These are phyloP conservation scores for Chlamydomonas sp. DNA, from an alignment of 139 green algal genomes.

Conservation along the genomic window DNA sequence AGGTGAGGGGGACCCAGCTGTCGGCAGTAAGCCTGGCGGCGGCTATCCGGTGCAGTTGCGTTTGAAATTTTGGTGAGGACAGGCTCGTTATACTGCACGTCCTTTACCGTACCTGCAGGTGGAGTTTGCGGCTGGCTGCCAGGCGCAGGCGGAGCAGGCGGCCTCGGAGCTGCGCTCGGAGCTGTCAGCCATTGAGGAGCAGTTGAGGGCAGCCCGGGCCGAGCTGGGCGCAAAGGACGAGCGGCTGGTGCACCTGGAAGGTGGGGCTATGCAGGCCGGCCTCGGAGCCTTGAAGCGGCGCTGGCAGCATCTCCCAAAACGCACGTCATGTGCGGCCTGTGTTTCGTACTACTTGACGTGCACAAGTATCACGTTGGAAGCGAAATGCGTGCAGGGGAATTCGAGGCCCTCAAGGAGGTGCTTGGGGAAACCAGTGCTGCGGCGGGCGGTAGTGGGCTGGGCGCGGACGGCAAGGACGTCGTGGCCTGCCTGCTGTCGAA, in stretches of 20 bases:
- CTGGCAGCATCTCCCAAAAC: no score
- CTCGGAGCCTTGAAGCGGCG: no score
- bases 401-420: conserved; percentile 79
- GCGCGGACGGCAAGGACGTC: conserved; percentile 69
- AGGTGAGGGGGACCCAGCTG: conserved; percentile 19
- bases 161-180: background rate
- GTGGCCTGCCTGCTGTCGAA: conserved; percentile 74
- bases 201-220: conserved; percentile 29
- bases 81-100: background rate
- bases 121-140: conserved; percentile 33
- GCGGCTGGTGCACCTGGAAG: conserved; percentile 66
- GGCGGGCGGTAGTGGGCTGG: background rate
- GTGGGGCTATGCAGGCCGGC: conserved; percentile 12
- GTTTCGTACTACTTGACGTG: background rate
- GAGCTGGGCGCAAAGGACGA: conserved; percentile 54
- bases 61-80: no score
- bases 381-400: conserved; percentile 61
- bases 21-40: no score
- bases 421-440: conserved; percentile 55
- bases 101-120: conserved; percentile 19
- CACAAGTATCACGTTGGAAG: background rate
- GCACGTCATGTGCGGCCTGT: background rate
- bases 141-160: conserved; percentile 8
- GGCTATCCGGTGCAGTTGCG: no score
- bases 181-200: conserved; percentile 8